Evolutionary conservation across 108 stramenopile genomes (phyloP), one percentile per base, ranked within the genome.

Genomic region (Discostella stelligeroides): DNA sequence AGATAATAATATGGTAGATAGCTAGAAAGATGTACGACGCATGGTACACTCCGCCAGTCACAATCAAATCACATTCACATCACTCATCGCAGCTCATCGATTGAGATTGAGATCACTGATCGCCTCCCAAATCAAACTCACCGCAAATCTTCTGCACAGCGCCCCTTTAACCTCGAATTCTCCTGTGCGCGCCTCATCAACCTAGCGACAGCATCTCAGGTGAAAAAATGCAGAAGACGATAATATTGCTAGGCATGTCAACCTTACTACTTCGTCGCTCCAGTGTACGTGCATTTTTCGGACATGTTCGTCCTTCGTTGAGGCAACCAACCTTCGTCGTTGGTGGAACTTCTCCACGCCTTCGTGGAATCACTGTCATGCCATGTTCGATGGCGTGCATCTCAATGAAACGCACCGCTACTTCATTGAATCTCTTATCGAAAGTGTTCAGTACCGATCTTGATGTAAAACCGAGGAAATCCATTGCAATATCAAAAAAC

Each of bases 201-300:
- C n/a, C n/a, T n/a, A n/a, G n/a, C n/a, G n/a, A n/a, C n/a, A n/a
- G n/a, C n/a, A n/a, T n/a, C n/a, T n/a, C n/a, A n/a, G n/a, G n/a
- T n/a, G n/a, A n/a, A n/a, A n/a, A n/a, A n/a, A n/a, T n/a, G n/a
- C n/a, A n/a, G n/a, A n/a, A n/a, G n/a, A n/a, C n/a, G 28, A 46
- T 14, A 29, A 42, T 62, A 10, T 11, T 41, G 37, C 12, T 55
- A 4, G 12, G 7, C 4, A 55, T 55, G 54, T 55, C 54, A 55
- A 17, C 54, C 28, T 29, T 55, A 55, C 54, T 55, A 55, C 54
- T 55, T 27, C 54, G 8, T 20, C 54, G 54, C 54, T 20, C 29
- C 12, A 17, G 10, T 55, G 54, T 20, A 7, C 7, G 54, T 30
- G 54, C 54, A 27, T 55, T 55, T 17, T 14, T 7, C 54, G 2